Base-by-base conservation (phyloP, 306 rosid species). In the Castanea crenata region DNA sequence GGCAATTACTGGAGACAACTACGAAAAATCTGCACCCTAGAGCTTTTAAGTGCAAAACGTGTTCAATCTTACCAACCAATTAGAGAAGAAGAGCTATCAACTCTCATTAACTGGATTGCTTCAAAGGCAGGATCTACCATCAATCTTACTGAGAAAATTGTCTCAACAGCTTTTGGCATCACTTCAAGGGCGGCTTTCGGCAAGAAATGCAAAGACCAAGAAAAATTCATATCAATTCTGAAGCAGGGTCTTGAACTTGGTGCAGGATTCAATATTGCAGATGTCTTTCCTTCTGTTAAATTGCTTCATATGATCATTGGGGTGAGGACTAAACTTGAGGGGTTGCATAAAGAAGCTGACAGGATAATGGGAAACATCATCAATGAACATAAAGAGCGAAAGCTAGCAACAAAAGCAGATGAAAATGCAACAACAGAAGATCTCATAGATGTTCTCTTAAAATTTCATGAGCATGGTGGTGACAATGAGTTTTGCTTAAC, bases 101-200 rank as follows among this genome's bases (percentile, higher is more conserved):
- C 58, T 74, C 73, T 74, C 5, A 12, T 63, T 0, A 67, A 69
- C 4, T 35, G 44, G 44, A 35, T 35, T 35, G 44, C 6, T 35
- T 35, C 76, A 0, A 32, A 16, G 15, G 74, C 55, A 55, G 86
- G 88, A 5, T 70, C 82, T 5, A 46, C 78, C 0, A 4, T 85
- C 72, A 88, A 83, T 35, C 77, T 85, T 20, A 76, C 76, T 0
- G 38, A 83, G 69, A 61, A 55, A 67, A 23, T 88, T 8, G 5
- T 15, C 8, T 73, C 87, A 3, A 15, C 71, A 2, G 49, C 68
- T 8, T 81, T 18, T 55, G 5, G 65, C 0, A 64, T 86, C 29
- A 77, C 76, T 70, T 63, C 87, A 13, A 58, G 71, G 34, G 78
- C 85, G 1, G 90, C 87, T 1, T 82, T 88, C 46, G 92, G 89